Conservation (phyloP, 1,139 yeast genomes). For the Debaryomycetaceae sp. region DNA sequence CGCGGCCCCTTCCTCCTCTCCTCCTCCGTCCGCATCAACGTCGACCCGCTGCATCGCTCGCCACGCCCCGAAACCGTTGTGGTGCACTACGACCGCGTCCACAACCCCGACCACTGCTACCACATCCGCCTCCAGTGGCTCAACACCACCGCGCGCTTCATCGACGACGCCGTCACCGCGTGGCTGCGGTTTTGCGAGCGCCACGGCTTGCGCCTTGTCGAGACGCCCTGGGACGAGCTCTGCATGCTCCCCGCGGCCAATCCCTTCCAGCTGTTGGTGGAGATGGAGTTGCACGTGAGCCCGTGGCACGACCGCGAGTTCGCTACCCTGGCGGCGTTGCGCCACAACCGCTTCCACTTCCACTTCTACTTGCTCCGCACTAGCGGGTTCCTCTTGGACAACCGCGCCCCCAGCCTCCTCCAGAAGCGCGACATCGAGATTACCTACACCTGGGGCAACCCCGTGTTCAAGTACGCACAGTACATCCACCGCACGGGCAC, state of each 20-base stretch:
- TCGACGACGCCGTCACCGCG: conserved; percentile 79
- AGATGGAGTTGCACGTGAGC: conserved; percentile 55
- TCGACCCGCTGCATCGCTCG: conserved; percentile 70
- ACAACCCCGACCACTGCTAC: conserved; percentile 92
- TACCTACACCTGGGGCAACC: conserved; percentile 87
- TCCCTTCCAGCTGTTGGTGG: conserved; percentile 87
- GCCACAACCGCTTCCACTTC: conserved; percentile 53
- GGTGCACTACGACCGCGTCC: conserved; percentile 88
- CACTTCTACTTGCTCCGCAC: conserved; percentile 59
- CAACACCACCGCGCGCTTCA: conserved; percentile 79
- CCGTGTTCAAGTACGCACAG: conserved; percentile 77
- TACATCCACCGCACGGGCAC: conserved; percentile 88
- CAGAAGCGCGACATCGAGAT: conserved; percentile 52
- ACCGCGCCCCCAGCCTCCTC: conserved; percentile 66
- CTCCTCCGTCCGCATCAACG: conserved; percentile 62
- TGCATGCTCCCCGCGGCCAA: conserved; percentile 70
- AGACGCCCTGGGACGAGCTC: conserved; percentile 87
- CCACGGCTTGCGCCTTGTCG: conserved; percentile 84
- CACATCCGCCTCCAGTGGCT: conserved; percentile 92
- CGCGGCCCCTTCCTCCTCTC: conserved; percentile 44
- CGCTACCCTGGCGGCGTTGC: conserved; percentile 40
- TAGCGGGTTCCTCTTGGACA: conserved; percentile 77
- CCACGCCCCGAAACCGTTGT: conserved; percentile 73
- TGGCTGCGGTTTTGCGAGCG: conserved; percentile 84
- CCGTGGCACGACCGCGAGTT: conserved; percentile 67